A percentile compares a stretch with the other conserved stretches of the same genome.
These are phyloP conservation scores for Amaranthus hypochondriacus DNA, from an alignment of 148 eudicot genomes.

Conservation along the genomic window DNA sequence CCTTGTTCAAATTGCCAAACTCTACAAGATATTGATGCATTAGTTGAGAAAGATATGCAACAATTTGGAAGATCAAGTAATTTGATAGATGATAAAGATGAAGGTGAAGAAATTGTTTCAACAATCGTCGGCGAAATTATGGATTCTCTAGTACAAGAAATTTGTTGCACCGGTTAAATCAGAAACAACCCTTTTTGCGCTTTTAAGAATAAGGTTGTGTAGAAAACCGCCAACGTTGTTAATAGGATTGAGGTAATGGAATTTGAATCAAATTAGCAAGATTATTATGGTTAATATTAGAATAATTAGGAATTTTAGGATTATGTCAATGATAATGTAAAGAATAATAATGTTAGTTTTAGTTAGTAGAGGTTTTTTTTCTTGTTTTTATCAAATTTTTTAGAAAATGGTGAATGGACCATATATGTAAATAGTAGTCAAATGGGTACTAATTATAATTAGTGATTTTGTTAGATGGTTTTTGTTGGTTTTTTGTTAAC, in stretches of 20 bases:
- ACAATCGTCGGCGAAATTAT: conserved; percentile 56
- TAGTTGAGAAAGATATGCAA: conserved; percentile 53
- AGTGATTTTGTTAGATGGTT: conserved; percentile 12
- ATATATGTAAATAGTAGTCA: conserved; percentile 27
- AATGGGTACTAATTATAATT: conserved; percentile 16
- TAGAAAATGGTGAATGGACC: conserved; percentile 21
- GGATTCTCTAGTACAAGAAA: conserved; percentile 49
- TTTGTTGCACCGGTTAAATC: conserved; percentile 4
- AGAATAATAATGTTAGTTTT: conserved; percentile 1
- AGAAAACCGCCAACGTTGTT: no score
- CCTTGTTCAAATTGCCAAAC: conserved; percentile 53
- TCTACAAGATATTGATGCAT: conserved; percentile 69
- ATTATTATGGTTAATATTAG: no score
- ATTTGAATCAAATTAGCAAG: no score
- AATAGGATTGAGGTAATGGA: no score
- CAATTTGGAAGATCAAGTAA: conserved; percentile 3
- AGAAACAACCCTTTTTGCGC: no score
- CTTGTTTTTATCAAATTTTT: conserved; percentile 12
- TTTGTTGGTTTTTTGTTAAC: conserved; percentile 12
- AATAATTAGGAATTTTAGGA: neutral
- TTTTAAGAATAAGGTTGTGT: no score
- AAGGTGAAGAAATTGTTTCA: conserved; percentile 42
- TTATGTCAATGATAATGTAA: neutral
- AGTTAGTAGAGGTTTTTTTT: conserved; percentile 9
- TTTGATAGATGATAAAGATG: conserved; percentile 38